These are phyloP conservation scores for Apiotrichum gamsii DNA, from an alignment of 1,284 basidiomycete genomes.

Conservation along the genomic window DNA sequence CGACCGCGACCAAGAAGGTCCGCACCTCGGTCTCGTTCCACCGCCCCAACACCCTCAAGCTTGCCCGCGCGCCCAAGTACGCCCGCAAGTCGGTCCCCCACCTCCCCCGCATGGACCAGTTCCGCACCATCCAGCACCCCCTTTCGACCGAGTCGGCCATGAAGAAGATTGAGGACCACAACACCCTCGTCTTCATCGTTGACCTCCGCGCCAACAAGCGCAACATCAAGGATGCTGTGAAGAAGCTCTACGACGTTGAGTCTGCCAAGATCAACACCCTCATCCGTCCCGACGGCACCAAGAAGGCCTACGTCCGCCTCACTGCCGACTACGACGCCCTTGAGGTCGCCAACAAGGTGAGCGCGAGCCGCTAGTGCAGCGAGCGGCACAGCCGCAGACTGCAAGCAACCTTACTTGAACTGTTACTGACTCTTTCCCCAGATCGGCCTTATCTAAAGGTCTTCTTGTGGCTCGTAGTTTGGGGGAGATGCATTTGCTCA, in stretches of 20 bases:
- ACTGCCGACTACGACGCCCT: constrained; percentile 94
- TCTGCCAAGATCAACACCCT: constrained; percentile 96
- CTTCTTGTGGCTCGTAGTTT: constrained; percentile 11
- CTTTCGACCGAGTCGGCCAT: constrained; percentile 56
- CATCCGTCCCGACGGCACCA: constrained; percentile 97
- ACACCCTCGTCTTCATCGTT: constrained; percentile 97
- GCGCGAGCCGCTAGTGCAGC: constrained; percentile 22
- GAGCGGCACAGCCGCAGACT: too few species aligned
- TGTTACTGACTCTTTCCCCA: constrained; percentile 12
- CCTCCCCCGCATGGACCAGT: constrained; percentile 95
- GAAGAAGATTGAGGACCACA: constrained; percentile 98
- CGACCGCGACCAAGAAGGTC: constrained; percentile 72
- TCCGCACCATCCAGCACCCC: constrained; percentile 79
- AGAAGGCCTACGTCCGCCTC: constrained; percentile 97
- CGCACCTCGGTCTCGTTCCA: constrained; percentile 88
- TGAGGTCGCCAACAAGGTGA: constrained; percentile 97
- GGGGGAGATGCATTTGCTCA: constrained; percentile 19
- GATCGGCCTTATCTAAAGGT: constrained; percentile 49
- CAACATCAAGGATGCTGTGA: constrained; percentile 97
- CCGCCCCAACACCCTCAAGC: constrained; percentile 88
- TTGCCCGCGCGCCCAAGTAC: constrained; percentile 82
- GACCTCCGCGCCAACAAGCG: constrained; percentile 95
- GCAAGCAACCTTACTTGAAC: too few species aligned
- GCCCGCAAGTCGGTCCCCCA: constrained; percentile 89
- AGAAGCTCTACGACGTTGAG: constrained; percentile 97